These are phyloP conservation scores for Calonectria ilicicola DNA, from an alignment of 2,329 filamentous ascomycete genomes.

Conservation along the genomic window DNA sequence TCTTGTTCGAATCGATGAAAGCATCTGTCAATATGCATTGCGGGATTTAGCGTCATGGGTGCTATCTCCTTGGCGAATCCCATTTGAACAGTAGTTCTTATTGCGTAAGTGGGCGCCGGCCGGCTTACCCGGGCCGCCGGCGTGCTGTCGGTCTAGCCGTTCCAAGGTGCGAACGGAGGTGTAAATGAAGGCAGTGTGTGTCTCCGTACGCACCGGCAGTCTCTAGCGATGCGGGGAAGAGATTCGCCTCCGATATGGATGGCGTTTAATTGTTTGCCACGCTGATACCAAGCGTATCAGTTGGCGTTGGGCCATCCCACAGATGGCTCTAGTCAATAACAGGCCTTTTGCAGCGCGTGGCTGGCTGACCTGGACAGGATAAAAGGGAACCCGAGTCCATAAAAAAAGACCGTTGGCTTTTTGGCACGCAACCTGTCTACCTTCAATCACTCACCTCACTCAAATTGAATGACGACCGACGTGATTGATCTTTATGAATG, in stretches of 20 bases:
- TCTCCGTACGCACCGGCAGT: background rate
- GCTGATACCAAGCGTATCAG: background rate
- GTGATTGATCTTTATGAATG: constrained; percentile 1
- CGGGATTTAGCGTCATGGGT: background rate
- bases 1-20: background rate
- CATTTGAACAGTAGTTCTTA: background rate
- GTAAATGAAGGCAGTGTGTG: background rate
- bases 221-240: background rate
- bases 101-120: constrained; percentile 5
- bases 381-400: background rate
- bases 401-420: background rate
- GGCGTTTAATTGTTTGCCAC: background rate
- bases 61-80: background rate
- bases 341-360: background rate
- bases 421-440: background rate
- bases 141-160: background rate
- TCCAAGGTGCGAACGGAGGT: background rate
- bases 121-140: background rate
- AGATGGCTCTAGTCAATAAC: background rate
- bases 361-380: background rate
- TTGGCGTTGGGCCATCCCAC: background rate
- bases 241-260: background rate
- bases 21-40: background rate
- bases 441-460: background rate
- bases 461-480: background rate